Evolutionary conservation across 345 rosid species (phyloP), one percentile per base, ranked within the genome.

Genomic region (Adansonia digitata): DNA sequence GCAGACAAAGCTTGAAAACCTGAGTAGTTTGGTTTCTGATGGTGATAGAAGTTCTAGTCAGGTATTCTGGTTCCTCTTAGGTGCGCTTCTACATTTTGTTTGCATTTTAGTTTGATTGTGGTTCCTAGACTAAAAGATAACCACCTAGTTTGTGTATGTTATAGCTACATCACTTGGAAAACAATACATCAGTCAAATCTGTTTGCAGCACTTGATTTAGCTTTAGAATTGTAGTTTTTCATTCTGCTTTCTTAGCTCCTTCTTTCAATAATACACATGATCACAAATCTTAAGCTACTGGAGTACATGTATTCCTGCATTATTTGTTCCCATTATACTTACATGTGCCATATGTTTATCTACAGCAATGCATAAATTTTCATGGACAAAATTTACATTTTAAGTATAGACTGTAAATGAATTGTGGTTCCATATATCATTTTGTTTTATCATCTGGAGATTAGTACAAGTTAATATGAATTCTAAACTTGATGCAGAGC

Each of bases 1-100:
- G 82, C 93, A 82, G 55, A 51, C 84, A 78, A 95, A 84, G 84
- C 85, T 86, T 45, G 91, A 89, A 68, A 85, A 88, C 81, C 85
- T 86, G 61, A 88, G 85, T 64, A 81, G 75, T 77, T 77, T 77
- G 75, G 84, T 79, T 76, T 86, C 91, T 15, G 93, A 86, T 51
- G 74, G 76, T 52, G 87, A 84, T 77, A 78, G 79, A 82, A 86
- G 68, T 77, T 87, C 85, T 34, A 78, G 82, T 79, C 90, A 87
- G 98, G 98, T 92, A 88, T 20, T 53, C 56, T 13, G n/a, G 4
- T 49, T 42, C 48, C 11, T 22, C 35, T n/a, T 69, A 8, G n/a
- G 7, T 69, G 11, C 0, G 3, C 43, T 31, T 69, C 17, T 29
- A 29, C 13, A 46, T 48, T 59, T 15, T 27, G 63, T 59, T 45